Conservation (phyloP, 257 asterid genomes). For the Solanum tarapatanum region DNA sequence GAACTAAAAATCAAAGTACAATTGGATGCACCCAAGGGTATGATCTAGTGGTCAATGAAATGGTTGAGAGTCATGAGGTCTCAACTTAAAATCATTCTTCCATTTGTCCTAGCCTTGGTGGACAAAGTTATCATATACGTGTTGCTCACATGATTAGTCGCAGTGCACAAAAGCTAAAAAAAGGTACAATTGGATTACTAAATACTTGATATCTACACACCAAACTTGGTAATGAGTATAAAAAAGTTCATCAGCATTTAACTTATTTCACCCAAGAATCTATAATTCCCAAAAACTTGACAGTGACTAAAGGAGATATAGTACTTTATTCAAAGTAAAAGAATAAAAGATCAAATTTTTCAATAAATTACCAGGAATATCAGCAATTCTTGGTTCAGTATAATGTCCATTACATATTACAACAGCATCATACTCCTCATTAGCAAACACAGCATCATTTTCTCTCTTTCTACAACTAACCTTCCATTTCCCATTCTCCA, state of each 20-base stretch:
- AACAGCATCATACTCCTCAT: slow-evolving; percentile 78
- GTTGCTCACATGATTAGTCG: too few relatives aligned
- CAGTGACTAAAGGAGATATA: neutral
- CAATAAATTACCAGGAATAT: slow-evolving; percentile 50
- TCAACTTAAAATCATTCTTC: neutral
- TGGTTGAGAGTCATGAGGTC: too few relatives aligned
- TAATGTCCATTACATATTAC: slow-evolving; percentile 84
- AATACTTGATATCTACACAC: neutral
- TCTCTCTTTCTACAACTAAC: slow-evolving; percentile 32
- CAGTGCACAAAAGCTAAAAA: too few relatives aligned
- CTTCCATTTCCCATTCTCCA: slow-evolving; percentile 51
- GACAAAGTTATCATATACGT: neutral
- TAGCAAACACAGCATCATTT: slow-evolving; percentile 12
- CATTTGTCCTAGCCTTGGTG: neutral
- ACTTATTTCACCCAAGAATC: neutral
- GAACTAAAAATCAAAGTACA: neutral
- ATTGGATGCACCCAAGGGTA: neutral
- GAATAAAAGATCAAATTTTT: neutral
- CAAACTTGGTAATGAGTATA: neutral
- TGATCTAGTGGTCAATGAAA: neutral
- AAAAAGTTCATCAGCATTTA: neutral
- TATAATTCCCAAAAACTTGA: neutral
- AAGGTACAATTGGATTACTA: neutral
- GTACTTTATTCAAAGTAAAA: neutral
- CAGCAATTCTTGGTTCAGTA: slow-evolving; percentile 75